Conservation (phyloP, 345 rosid genomes). For the Populus alba region DNA sequence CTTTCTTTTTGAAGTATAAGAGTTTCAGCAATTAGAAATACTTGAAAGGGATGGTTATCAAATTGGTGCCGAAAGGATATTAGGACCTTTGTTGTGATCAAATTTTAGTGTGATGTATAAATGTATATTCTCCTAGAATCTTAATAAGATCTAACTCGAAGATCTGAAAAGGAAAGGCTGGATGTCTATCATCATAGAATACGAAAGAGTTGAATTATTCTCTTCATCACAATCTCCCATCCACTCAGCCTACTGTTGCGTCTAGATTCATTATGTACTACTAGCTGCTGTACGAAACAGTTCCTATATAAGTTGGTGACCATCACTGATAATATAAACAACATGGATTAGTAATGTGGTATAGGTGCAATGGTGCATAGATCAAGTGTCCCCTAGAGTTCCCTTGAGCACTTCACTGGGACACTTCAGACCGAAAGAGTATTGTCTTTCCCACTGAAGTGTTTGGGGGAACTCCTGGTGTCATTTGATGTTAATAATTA, state of each 20-base stretch:
- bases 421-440: too few species aligned
- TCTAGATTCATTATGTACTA: neutral
- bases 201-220: neutral
- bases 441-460: constrained; percentile 33
- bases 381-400: constrained; percentile 39
- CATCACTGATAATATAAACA: neutral
- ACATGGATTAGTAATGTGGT: neutral
- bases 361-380: neutral
- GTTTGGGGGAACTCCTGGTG: constrained; percentile 61
- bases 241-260: neutral
- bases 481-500: constrained; percentile 4
- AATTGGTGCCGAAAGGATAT: too few species aligned
- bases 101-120: too few species aligned
- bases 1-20: too few species aligned
- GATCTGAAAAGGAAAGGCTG: constrained; percentile 9
- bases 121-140: neutral
- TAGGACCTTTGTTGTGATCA: too few species aligned
- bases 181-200: neutral
- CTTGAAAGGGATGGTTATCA: too few species aligned
- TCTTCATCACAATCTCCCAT: neutral
- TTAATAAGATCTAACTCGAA: neutral
- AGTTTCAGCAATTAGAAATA: too few species aligned
- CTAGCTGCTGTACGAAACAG: neutral
- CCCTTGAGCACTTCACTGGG: constrained; percentile 48
- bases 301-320: neutral